A percentile compares a stretch with the other conserved stretches of the same genome.
Conservation (phyloP, 2,329 filamentous ascomycete species). For the Monilinia fructigena region DNA sequence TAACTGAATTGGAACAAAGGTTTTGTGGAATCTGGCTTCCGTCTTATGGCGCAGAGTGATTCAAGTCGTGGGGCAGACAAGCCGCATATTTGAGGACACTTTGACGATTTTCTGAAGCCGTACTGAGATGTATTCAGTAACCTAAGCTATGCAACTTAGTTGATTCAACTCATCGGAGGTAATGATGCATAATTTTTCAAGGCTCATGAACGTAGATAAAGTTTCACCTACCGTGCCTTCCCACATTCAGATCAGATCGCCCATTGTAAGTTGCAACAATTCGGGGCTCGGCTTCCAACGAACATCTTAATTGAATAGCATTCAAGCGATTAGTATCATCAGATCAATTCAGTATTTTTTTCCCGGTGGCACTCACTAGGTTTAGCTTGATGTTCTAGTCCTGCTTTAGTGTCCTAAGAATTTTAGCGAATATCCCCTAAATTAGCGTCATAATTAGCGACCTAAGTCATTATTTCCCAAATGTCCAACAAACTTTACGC, state of each 20-base stretch:
- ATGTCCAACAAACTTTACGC: too few species aligned
- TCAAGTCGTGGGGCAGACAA: too few species aligned
- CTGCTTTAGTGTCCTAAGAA: background rate
- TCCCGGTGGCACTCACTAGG: background rate
- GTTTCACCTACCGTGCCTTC: background rate
- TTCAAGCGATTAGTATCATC: background rate
- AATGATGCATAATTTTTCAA: background rate
- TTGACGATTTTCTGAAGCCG: too few species aligned
- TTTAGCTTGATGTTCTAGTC: background rate
- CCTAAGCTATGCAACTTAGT: background rate
- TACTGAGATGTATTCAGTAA: too few species aligned
- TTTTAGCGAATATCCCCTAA: background rate
- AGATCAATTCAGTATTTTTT: background rate
- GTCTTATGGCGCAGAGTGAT: too few species aligned
- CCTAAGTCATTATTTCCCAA: too few species aligned
- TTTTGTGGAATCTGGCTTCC: too few species aligned
- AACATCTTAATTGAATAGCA: background rate
- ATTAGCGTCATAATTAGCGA: background rate
- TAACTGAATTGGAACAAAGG: too few species aligned
- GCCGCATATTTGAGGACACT: too few species aligned
- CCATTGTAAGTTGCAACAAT: background rate
- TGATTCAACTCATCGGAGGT: fast-evolving
- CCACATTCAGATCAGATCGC: background rate
- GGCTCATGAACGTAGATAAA: background rate
- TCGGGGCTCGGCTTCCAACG: too few species aligned